A percentile compares a stretch with the other conserved stretches of the same genome.
phyloP scores from a whole-genome alignment of 352 stramenopile species.

The Phytophthora multivora region DNA sequence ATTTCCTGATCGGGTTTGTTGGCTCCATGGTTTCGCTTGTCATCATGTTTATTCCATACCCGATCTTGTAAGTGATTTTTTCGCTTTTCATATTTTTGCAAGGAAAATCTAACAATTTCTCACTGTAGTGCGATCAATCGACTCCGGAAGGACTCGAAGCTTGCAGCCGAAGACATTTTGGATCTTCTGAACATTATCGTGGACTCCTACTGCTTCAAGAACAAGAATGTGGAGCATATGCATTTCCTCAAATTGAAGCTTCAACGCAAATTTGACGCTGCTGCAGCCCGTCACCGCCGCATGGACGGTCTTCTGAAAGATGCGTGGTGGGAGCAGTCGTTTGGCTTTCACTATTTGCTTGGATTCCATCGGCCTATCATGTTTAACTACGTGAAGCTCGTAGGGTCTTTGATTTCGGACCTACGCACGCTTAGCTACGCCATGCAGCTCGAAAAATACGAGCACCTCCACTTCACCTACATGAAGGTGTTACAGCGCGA shows the following conservation, averaged over 20 bases:
- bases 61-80: slow-evolving; percentile 63
- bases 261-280: slow-evolving; percentile 70
- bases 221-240: slow-evolving; percentile 85
- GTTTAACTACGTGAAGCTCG: slow-evolving; percentile 71
- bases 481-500: slow-evolving; percentile 81
- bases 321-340: slow-evolving; percentile 82
- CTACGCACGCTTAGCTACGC: slow-evolving; percentile 71
- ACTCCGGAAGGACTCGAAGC: slow-evolving; percentile 48
- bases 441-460: slow-evolving; percentile 83
- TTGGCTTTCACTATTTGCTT: slow-evolving; percentile 63
- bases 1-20: slow-evolving; percentile 69
- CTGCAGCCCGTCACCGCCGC: slow-evolving; percentile 46
- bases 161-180: slow-evolving; percentile 58
- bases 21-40: slow-evolving; percentile 64
- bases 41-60: slow-evolving; percentile 78
- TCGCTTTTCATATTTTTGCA: neutral
- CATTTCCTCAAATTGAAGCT: slow-evolving; percentile 79
- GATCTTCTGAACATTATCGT: slow-evolving; percentile 82
- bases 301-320: slow-evolving; percentile 71
- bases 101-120: slow-evolving; percentile 11
- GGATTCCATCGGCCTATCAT: slow-evolving; percentile 72
- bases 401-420: slow-evolving; percentile 69
- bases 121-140: slow-evolving; percentile 52
- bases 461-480: slow-evolving; percentile 66
- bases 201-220: slow-evolving; percentile 88